These are phyloP conservation scores for Athelia sp. DNA, from an alignment of 1,284 basidiomycete species.

Conservation along the genomic window DNA sequence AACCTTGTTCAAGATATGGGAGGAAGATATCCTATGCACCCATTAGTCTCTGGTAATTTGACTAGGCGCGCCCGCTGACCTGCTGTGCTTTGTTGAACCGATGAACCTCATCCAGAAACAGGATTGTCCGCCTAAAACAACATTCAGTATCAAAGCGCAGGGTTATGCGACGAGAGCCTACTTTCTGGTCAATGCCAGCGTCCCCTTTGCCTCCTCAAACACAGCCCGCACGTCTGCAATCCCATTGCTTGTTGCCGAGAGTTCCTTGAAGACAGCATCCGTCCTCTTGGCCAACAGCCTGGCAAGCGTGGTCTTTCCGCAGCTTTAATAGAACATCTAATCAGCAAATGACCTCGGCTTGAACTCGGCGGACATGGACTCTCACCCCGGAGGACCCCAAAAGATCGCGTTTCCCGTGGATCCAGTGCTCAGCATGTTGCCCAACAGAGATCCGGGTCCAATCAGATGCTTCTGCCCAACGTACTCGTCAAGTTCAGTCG, in stretches of 20 bases:
- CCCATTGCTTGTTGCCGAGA: constrained; percentile 73
- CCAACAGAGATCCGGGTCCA: constrained; percentile 47
- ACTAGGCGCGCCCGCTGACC: constrained; percentile 28
- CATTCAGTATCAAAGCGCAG: no score
- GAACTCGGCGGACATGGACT: constrained; percentile 10
- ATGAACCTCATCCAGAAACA: constrained; percentile 89
- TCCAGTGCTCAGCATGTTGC: constrained; percentile 40
- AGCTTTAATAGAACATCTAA: constrained; percentile 29
- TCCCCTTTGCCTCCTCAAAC: constrained; percentile 77
- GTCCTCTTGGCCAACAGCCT: constrained; percentile 60
- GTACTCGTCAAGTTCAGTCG: constrained; percentile 55
- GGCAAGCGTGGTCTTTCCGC: constrained; percentile 81
- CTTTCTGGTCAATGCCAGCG: constrained; percentile 69
- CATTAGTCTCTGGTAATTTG: constrained; percentile 3
- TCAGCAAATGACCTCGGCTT: neutral
- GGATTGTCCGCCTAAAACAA: constrained; percentile 59
- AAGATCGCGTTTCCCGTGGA: constrained; percentile 59
- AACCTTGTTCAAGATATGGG: constrained; percentile 76
- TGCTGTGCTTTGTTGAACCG: constrained; percentile 85
- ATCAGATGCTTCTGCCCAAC: constrained; percentile 66
- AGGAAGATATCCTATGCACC: constrained; percentile 65
- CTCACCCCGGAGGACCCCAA: constrained; percentile 74
- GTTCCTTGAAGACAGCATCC: constrained; percentile 64
- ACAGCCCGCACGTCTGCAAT: constrained; percentile 76
- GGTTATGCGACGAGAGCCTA: no score